Evolutionary conservation across 345 rosid genomes (phyloP).

Genomic region (Reutealis trisperma): DNA sequence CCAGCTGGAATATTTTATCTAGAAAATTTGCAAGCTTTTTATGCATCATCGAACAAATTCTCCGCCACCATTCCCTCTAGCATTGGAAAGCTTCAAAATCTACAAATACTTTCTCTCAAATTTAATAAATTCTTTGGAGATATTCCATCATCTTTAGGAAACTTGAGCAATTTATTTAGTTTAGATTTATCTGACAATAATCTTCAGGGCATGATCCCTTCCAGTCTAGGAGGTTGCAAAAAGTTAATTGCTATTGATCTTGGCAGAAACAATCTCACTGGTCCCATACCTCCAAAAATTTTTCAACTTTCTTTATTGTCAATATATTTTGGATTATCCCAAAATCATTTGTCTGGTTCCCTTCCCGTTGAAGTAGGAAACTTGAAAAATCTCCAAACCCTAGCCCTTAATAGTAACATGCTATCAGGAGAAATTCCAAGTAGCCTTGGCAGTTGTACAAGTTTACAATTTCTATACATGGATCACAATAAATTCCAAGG

Average conservation of each 20-base stretch:
- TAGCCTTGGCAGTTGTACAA: background rate
- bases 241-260: background rate
- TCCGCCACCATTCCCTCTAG: constrained; percentile 2
- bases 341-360: too few species aligned
- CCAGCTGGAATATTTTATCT: too few species aligned
- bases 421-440: background rate
- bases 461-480: background rate
- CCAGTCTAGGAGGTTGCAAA: constrained; percentile 3
- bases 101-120: background rate
- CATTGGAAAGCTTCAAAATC: constrained; percentile 12
- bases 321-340: too few species aligned
- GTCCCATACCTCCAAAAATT: too few species aligned
- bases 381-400: too few species aligned
- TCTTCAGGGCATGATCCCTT: constrained; percentile 11
- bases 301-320: too few species aligned
- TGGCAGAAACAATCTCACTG: background rate
- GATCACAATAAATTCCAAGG: background rate
- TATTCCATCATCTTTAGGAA: background rate
- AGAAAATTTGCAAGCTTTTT: background rate
- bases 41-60: background rate
- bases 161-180: too few species aligned
- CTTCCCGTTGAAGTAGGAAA: too few species aligned
- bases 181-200: background rate
- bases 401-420: too few species aligned
- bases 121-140: background rate